A percentile compares a stretch with the other conserved stretches of the same genome.
Evolutionary conservation across 139 green algal genomes (phyloP).

Genomic region (Nannochloris sp.): DNA sequence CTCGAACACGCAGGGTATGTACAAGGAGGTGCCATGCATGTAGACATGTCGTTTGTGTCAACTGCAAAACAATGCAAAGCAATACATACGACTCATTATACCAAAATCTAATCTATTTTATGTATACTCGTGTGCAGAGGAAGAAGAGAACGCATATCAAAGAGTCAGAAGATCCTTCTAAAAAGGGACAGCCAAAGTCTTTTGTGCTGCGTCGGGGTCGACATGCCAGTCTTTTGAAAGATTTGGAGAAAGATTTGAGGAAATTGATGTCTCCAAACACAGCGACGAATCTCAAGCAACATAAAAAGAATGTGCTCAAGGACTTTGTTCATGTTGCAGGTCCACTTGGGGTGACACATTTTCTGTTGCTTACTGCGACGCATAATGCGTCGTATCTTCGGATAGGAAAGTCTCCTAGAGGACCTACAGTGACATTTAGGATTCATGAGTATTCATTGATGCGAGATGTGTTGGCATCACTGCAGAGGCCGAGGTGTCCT

Average conservation of each 20-base stretch:
- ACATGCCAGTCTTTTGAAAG: constrained; percentile 52
- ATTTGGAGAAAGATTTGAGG: constrained; percentile 80
- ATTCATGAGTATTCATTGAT: constrained; percentile 76
- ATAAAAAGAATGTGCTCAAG: constrained; percentile 74
- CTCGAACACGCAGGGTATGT: constrained; percentile 27
- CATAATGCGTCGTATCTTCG: constrained; percentile 75
- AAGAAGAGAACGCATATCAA: constrained; percentile 77
- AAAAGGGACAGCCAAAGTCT: constrained; percentile 57
- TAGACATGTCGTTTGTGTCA: background rate
- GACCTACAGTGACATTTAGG: constrained; percentile 84
- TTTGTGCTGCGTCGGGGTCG: constrained; percentile 82
- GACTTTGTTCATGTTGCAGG: constrained; percentile 95
- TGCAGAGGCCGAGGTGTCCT: constrained; percentile 51
- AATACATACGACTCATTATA: no score
- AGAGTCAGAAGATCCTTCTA: constrained; percentile 35
- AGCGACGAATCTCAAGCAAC: constrained; percentile 71
- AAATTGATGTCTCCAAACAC: constrained; percentile 92
- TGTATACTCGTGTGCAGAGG: constrained; percentile 36
- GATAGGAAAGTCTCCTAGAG: constrained; percentile 75
- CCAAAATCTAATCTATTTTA: background rate
- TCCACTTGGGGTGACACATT: constrained; percentile 90
- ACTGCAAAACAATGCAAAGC: no score
- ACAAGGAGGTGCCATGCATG: constrained; percentile 4
- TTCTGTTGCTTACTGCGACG: constrained; percentile 86
- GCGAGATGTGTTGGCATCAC: constrained; percentile 62